Conservation (phyloP, 225 moss, liverwort and hornwort species). For the Sphagnum contortum region DNA sequence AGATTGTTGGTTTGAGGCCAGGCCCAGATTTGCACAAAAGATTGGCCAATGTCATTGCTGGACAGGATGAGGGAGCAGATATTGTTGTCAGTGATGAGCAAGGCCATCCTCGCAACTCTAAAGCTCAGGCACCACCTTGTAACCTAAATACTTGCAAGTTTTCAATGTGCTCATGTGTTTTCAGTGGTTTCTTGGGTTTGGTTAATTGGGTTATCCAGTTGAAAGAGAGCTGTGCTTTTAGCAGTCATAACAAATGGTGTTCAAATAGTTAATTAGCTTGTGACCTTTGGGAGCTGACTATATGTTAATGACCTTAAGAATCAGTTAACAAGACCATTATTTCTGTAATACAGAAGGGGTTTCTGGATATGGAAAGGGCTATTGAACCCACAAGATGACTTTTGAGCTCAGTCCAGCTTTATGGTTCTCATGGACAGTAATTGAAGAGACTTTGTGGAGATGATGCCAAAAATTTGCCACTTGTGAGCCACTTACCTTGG, state of each 20-base stretch:
- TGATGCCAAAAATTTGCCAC: too few species aligned
- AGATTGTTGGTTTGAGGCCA: conserved; percentile 67
- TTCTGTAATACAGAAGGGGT: too few species aligned
- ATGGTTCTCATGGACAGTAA: too few species aligned
- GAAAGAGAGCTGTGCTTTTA: neutral
- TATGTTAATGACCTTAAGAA: too few species aligned
- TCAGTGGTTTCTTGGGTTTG: neutral
- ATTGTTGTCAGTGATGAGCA: conserved; percentile 31
- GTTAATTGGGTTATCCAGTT: neutral
- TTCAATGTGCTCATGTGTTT: too few species aligned
- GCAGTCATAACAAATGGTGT: neutral
- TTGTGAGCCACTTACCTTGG: too few species aligned
- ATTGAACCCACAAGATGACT: too few species aligned
- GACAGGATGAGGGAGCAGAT: conserved; percentile 85
- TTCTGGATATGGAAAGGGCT: too few species aligned
- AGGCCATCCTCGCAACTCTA: conserved; percentile 26
- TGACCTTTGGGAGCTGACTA: neutral
- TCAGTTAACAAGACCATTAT: too few species aligned
- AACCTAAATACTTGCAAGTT: too few species aligned
- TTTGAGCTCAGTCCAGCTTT: too few species aligned
- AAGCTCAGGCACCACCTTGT: conserved; percentile 22
- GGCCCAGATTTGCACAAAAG: conserved; percentile 62
- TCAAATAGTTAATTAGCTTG: neutral
- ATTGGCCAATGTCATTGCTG: conserved; percentile 69
- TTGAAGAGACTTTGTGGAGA: too few species aligned